Percentiles rank a stretch among this genome's conserved stretches.
These are phyloP conservation scores for Vitellaria paradoxa DNA, from an alignment of 179 eudicot genomes.

Conservation along the genomic window DNA sequence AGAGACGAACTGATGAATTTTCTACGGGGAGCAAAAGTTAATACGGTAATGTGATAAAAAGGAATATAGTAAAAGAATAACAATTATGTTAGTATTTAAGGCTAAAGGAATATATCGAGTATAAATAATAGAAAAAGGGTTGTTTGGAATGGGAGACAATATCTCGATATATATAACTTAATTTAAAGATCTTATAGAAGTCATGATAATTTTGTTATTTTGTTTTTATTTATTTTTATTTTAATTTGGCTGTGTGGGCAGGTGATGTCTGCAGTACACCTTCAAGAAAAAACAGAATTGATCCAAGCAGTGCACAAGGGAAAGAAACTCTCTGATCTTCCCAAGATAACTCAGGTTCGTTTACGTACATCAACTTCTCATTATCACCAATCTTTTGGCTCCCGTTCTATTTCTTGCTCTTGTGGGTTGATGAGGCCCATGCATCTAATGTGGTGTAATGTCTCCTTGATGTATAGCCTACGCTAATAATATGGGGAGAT, in stretches of 20 bases:
- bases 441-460: not conserved
- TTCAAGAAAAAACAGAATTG: constrained; percentile 63
- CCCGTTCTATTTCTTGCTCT: not conserved
- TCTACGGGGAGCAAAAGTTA: too few species aligned
- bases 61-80: too few species aligned
- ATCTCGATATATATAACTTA: too few species aligned
- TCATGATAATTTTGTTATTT: too few species aligned
- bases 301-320: constrained; percentile 61
- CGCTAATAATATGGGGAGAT: constrained; percentile 84
- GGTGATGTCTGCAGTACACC: constrained; percentile 73
- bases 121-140: too few species aligned
- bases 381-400: not conserved
- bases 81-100: too few species aligned
- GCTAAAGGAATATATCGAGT: too few species aligned
- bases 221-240: not conserved
- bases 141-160: too few species aligned
- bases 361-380: not conserved
- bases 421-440: not conserved
- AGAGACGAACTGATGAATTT: too few species aligned
- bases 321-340: constrained; percentile 71
- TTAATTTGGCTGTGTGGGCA: constrained; percentile 18
- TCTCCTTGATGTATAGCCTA: constrained; percentile 51
- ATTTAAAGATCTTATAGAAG: too few species aligned
- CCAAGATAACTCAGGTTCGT: constrained; percentile 71
- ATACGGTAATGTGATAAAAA: too few species aligned